Percentiles rank a stretch among this genome's conserved stretches.
phyloP scores from a whole-genome alignment of 2,329 filamentous ascomycete species.

The Aspergillus glaucus region DNA sequence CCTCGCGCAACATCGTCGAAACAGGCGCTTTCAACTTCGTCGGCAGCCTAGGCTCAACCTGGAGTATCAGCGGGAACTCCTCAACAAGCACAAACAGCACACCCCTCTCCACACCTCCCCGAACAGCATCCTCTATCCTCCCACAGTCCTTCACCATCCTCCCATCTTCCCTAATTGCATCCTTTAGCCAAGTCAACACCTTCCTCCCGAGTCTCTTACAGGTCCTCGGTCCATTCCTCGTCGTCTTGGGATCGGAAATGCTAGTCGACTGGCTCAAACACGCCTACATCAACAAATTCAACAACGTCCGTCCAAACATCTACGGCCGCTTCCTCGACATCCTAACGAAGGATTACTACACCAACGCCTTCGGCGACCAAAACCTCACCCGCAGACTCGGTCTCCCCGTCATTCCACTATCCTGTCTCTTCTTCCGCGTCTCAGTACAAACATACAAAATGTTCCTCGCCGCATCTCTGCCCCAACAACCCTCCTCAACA shows the following conservation, averaged over 20 bases:
- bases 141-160: conserved; percentile 81
- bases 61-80: conserved; percentile 23
- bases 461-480: conserved; percentile 84
- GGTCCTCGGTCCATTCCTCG: conserved; percentile 83
- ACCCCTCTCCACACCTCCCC: conserved; percentile 52
- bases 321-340: conserved; percentile 90
- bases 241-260: conserved; percentile 95
- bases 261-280: conserved; percentile 96
- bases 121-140: conserved; percentile 61
- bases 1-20: conserved; percentile 91
- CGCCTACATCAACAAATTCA: conserved; percentile 97
- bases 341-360: conserved; percentile 95
- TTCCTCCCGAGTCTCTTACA: conserved; percentile 55
- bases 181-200: conserved; percentile 38
- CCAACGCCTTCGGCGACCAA: conserved; percentile 85
- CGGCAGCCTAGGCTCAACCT: conserved; percentile 29
- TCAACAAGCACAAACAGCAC: conserved; percentile 41
- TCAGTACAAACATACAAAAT: conserved; percentile 96
- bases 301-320: conserved; percentile 86
- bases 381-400: conserved; percentile 85
- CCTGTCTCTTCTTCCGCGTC: conserved; percentile 88
- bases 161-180: conserved; percentile 50
- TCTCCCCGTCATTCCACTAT: conserved; percentile 83
- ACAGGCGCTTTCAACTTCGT: conserved; percentile 70
- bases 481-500: conserved; percentile 55